Conservation (phyloP, 2,329 filamentous ascomycete genomes). For the Talaromyces sp. region DNA sequence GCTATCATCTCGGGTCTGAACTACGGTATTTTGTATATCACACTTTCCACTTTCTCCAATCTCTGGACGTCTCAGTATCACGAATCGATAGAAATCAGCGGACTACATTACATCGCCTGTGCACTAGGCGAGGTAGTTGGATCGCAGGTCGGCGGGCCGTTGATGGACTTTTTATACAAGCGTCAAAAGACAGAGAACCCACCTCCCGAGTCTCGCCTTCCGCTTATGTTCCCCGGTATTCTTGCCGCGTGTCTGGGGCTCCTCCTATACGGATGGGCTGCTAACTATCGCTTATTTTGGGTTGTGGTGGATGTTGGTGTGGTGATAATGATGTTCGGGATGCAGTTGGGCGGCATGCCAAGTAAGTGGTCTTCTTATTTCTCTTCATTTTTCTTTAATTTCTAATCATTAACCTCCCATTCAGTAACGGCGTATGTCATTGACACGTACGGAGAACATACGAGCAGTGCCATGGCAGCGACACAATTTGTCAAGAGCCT, state of each 20-base stretch:
- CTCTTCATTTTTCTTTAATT: background rate
- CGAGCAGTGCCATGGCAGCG: constrained; percentile 46
- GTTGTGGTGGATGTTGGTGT: constrained; percentile 58
- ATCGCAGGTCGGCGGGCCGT: constrained; percentile 31
- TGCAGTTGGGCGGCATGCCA: constrained; percentile 46
- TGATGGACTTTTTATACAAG: constrained; percentile 24
- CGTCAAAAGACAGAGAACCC: constrained; percentile 26
- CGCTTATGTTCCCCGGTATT: constrained; percentile 52
- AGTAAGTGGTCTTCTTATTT: background rate
- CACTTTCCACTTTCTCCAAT: constrained; percentile 49
- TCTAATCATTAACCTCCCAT: constrained; percentile 14
- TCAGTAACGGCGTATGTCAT: constrained; percentile 33
- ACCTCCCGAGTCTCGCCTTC: constrained; percentile 47
- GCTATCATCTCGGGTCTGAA: constrained; percentile 48
- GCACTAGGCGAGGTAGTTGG: constrained; percentile 40
- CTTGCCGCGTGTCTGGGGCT: constrained; percentile 51
- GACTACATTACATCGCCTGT: constrained; percentile 47
- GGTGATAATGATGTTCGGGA: constrained; percentile 49
- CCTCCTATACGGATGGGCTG: constrained; percentile 56
- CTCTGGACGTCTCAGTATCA: constrained; percentile 47
- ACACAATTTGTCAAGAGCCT: constrained; percentile 44
- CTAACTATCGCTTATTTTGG: constrained; percentile 51
- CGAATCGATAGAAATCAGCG: constrained; percentile 43
- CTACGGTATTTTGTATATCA: constrained; percentile 44
- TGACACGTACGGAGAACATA: constrained; percentile 43